Evolutionary conservation across 495 filamentous ascomycete genomes (phyloP).

Genomic region (Platismatia glauca): DNA sequence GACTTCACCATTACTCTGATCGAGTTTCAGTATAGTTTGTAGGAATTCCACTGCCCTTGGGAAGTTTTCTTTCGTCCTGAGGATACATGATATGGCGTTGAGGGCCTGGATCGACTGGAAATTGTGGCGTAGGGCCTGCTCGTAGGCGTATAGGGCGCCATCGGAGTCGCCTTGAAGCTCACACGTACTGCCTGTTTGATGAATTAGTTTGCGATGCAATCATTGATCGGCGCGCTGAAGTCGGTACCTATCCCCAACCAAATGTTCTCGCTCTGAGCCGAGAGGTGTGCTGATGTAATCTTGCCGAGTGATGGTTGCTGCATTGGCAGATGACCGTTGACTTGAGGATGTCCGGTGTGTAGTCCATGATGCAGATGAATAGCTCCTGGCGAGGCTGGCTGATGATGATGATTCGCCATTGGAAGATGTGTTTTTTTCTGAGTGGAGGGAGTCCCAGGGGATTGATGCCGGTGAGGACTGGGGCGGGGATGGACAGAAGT

Average conservation of each 20-base stretch:
- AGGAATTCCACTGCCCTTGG: slow-evolving; percentile 90
- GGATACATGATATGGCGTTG: slow-evolving; percentile 85
- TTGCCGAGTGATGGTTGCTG: slow-evolving; percentile 44
- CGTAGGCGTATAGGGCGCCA: slow-evolving; percentile 78
- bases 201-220: slow-evolving; percentile 17
- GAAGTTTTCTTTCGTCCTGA: slow-evolving; percentile 87
- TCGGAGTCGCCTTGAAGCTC: slow-evolving; percentile 85
- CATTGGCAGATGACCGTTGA: slow-evolving; percentile 45
- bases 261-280: slow-evolving; percentile 68
- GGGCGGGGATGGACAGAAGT: not conserved
- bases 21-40: slow-evolving; percentile 82
- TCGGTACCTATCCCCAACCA: slow-evolving; percentile 87
- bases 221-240: not conserved
- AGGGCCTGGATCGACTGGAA: slow-evolving; percentile 85
- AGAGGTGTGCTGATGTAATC: slow-evolving; percentile 51
- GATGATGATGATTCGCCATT: slow-evolving; percentile 34
- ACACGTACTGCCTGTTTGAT: slow-evolving; percentile 61
- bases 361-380: slow-evolving; percentile 42
- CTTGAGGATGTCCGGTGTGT: slow-evolving; percentile 40
- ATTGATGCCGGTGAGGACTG: not conserved
- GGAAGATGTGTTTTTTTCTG: no score
- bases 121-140: slow-evolving; percentile 80
- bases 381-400: slow-evolving; percentile 45
- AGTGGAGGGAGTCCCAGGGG: no score
- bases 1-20: slow-evolving; percentile 81